Evolutionary conservation across 371 early-diverging fungal species (phyloP), one percentile per base, ranked within the genome.

Genomic region (Mucor saturninus): DNA sequence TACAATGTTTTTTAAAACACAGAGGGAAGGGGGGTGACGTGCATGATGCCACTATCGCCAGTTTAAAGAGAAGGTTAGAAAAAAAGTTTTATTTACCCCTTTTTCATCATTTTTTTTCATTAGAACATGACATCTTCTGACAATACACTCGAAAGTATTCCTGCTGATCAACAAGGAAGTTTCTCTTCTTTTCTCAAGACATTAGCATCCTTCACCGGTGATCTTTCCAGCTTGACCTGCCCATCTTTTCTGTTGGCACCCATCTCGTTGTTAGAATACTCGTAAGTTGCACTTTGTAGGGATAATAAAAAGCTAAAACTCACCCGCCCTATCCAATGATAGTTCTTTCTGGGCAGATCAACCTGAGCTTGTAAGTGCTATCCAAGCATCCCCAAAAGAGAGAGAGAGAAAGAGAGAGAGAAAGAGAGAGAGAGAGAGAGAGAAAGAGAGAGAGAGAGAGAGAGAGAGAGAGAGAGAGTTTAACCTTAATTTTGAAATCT

Each of bases 201-300:
- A 13, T 67, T 93, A 30, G 86, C 89, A 29, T 88, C 90, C 31
- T 91, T 91, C 59, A 90, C 93, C 21, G 93, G 93, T 48, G 93
- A 93, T 66, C 81, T 93, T 37, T 90, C 91, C 13, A 80, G 83
- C 38, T 79, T 93, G 52, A 91, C 92, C 3, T 91, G 91, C 67
- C 93, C 93, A 46, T 87, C 91, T 21, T 91, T 91, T 61, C 69
- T 93, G 15, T 73, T 93, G 58, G 88, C 84, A 49, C 90, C 91
- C 59, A 86, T 86, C 62, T 89, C 90, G 56, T 75, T 93, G 56
- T 79, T 91, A 40, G 93, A 93, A 69, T 93, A 93, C 74, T 87
- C 89, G 89, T 87, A 83, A 78, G 86, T 74, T 15, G 13, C 43
- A 21, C 2, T 14, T 56, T n/a, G 14, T 4, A 2, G 7, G 5